Conservation (phyloP, 1,284 basidiomycete genomes). For the Boletellus deceptivus region DNA sequence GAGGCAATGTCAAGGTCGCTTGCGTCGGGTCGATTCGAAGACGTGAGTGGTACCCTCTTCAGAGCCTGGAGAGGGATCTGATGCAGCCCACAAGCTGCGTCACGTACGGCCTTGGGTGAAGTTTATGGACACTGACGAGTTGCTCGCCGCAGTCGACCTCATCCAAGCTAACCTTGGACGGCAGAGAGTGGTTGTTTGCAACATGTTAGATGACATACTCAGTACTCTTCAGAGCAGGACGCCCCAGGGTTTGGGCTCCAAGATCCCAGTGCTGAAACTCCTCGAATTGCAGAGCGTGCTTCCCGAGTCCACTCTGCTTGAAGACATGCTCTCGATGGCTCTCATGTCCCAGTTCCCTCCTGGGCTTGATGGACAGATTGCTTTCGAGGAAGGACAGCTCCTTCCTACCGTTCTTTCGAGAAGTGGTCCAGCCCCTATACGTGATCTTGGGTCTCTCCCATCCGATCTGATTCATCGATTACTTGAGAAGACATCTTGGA, state of each 20-base stretch:
- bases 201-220: constrained; percentile 35
- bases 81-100: constrained; percentile 28
- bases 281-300: constrained; percentile 37
- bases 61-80: background rate
- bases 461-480: constrained; percentile 32
- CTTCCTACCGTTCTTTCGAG: constrained; percentile 25
- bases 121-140: constrained; percentile 39
- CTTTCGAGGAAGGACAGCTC: constrained; percentile 11
- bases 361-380: constrained; percentile 38
- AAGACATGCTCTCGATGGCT: constrained; percentile 46
- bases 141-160: constrained; percentile 40
- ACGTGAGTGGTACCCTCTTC: constrained; percentile 13
- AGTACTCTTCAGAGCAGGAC: constrained; percentile 11
- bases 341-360: constrained; percentile 42
- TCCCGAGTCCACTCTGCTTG: constrained; percentile 38
- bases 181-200: constrained; percentile 25
- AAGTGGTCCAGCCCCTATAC: constrained; percentile 21
- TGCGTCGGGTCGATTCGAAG: constrained; percentile 9
- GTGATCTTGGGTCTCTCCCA: constrained; percentile 23
- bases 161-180: constrained; percentile 13
- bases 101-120: constrained; percentile 46
- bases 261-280: constrained; percentile 33
- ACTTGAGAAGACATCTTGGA: constrained; percentile 41
- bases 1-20: constrained; percentile 11
- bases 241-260: constrained; percentile 17